Conservation (phyloP, 2,329 filamentous ascomycete species). For the Chaetomium sp. region DNA sequence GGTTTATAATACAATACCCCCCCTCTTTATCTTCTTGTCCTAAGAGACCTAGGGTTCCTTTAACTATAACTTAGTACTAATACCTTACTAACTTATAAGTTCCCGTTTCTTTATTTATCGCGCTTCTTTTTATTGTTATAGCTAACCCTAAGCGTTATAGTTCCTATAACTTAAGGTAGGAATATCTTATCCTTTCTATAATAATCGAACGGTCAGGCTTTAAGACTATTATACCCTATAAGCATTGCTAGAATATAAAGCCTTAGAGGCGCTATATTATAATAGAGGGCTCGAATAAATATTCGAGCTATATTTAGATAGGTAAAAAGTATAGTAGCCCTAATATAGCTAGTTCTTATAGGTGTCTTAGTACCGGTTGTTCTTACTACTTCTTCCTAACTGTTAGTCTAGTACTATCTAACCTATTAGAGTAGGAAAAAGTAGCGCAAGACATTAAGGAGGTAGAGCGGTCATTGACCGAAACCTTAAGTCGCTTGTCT, state of each 20-base stretch:
- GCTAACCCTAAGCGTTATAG: too few species aligned
- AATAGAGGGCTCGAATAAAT: neutral
- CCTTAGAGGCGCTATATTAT: neutral
- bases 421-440: neutral
- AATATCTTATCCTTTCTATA: neutral
- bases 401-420: neutral
- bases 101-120: too few species aligned
- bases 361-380: neutral
- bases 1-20: too few species aligned
- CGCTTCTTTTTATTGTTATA: too few species aligned
- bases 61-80: too few species aligned
- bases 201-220: neutral
- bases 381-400: neutral
- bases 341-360: neutral
- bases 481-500: neutral
- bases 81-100: too few species aligned
- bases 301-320: neutral
- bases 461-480: neutral
- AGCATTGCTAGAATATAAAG: neutral
- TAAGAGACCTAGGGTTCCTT: too few species aligned
- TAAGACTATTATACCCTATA: neutral
- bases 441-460: neutral
- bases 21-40: too few species aligned
- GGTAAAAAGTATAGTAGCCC: neutral
- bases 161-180: too few species aligned